These are phyloP conservation scores for Laburnicola sp. DNA, from an alignment of 2,329 filamentous ascomycete genomes.

Conservation along the genomic window DNA sequence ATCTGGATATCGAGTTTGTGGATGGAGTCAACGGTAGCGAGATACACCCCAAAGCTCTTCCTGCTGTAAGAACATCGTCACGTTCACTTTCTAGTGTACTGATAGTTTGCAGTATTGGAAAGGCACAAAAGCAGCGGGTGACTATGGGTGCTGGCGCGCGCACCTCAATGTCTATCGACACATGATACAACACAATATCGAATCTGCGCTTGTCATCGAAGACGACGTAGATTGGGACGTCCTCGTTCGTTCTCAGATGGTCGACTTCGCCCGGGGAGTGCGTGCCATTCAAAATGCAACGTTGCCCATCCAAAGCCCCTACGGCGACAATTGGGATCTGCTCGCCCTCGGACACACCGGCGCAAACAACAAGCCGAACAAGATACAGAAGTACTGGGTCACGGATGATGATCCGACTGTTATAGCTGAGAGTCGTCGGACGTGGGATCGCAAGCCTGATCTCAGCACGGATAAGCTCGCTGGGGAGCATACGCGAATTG, in stretches of 20 bases:
- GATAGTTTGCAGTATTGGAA: constrained; percentile 11
- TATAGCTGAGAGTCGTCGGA: constrained; percentile 6
- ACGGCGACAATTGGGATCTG: constrained; percentile 44
- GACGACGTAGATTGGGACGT: constrained; percentile 28
- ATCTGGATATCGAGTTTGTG: constrained; percentile 15
- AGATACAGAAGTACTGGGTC: constrained; percentile 16
- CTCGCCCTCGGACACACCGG: constrained; percentile 45
- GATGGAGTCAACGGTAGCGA: constrained; percentile 19
- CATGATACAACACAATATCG: constrained; percentile 17
- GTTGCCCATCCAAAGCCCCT: constrained; percentile 25
- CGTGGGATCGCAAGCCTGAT: constrained; percentile 15
- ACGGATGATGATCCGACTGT: constrained; percentile 19
- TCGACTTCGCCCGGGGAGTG: constrained; percentile 19
- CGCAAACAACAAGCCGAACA: constrained; percentile 14
- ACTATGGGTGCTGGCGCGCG: constrained; percentile 19
- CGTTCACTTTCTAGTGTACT: background rate
- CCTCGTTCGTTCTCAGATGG: constrained; percentile 21
- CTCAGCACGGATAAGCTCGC: constrained; percentile 8
- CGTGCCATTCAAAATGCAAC: constrained; percentile 13
- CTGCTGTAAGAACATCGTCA: constrained; percentile 1
- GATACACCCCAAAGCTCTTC: constrained; percentile 13
- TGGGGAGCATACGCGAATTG: constrained; percentile 12
- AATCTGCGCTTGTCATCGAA: constrained; percentile 22
- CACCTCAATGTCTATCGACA: constrained; percentile 19
- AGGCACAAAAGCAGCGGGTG: constrained; percentile 2